Percentiles rank a stretch among this genome's conserved stretches.
These are phyloP conservation scores for Fusarium torreyae DNA, from an alignment of 2,329 filamentous ascomycete species.

Conservation along the genomic window DNA sequence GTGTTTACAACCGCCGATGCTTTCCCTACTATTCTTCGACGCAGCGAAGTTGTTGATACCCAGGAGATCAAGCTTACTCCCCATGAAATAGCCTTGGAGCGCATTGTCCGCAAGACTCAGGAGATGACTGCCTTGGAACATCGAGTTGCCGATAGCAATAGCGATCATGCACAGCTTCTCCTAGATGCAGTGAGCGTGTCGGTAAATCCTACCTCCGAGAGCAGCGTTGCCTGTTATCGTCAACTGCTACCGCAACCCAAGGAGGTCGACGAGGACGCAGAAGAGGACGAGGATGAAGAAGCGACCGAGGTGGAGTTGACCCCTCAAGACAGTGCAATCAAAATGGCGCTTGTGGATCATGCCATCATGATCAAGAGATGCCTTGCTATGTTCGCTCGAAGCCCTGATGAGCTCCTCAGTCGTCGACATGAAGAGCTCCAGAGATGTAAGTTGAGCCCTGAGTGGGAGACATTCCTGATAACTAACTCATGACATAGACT, in stretches of 20 bases:
- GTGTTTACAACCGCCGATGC: slow-evolving; percentile 86
- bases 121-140: slow-evolving; percentile 85
- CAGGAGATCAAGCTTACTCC: slow-evolving; percentile 78
- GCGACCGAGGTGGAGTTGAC: slow-evolving; percentile 63
- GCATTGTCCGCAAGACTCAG: slow-evolving; percentile 90
- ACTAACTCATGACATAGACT: slow-evolving; percentile 62
- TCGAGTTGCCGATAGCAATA: slow-evolving; percentile 79
- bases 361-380: slow-evolving; percentile 89
- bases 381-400: slow-evolving; percentile 77
- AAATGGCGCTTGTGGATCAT: slow-evolving; percentile 89
- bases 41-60: slow-evolving; percentile 84
- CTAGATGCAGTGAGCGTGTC: slow-evolving; percentile 84
- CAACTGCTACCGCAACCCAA: slow-evolving; percentile 74
- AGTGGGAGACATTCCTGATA: background rate
- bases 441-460: slow-evolving; percentile 68
- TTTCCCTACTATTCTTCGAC: slow-evolving; percentile 91
- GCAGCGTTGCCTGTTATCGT: slow-evolving; percentile 84
- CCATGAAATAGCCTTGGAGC: slow-evolving; percentile 90
- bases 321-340: slow-evolving; percentile 82
- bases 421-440: slow-evolving; percentile 72
- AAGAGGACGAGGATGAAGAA: slow-evolving; percentile 61
- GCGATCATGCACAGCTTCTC: slow-evolving; percentile 76
- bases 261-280: slow-evolving; percentile 59
- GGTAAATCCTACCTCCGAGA: slow-evolving; percentile 81
- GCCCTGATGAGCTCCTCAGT: slow-evolving; percentile 71